Conservation (phyloP, 305 asterid species). For the Fraxinus floribunda region DNA sequence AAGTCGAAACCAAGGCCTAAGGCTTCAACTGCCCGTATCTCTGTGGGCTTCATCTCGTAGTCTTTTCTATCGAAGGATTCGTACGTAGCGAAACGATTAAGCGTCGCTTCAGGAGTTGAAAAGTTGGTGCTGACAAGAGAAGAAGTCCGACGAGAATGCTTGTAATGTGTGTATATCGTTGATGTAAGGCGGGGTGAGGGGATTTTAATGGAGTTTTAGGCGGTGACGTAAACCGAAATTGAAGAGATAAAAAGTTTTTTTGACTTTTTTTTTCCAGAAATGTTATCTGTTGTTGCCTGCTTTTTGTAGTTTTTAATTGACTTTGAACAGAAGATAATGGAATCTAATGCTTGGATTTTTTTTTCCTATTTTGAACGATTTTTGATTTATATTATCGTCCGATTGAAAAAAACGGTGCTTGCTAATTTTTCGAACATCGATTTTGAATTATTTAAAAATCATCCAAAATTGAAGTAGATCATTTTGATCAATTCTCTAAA, state of each 20-base stretch:
- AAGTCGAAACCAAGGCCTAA: constrained; percentile 89
- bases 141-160: background rate
- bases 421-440: no score
- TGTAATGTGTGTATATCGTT: background rate
- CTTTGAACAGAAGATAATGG: background rate
- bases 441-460: no score
- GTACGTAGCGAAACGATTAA: background rate
- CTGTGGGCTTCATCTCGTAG: constrained; percentile 56
- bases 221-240: background rate
- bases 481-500: no score
- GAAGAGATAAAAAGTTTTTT: background rate
- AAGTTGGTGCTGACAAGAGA: background rate
- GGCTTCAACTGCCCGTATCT: constrained; percentile 70
- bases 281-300: background rate
- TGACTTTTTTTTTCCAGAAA: background rate
- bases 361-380: no score
- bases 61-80: constrained; percentile 17
- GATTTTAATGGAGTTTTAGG: background rate
- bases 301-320: background rate
- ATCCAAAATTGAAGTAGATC: no score
- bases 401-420: no score
- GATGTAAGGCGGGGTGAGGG: background rate
- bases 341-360: no score
- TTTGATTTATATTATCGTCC: no score
- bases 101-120: background rate